Conservation (phyloP, 345 rosid species). For the Salix suchowensis region DNA sequence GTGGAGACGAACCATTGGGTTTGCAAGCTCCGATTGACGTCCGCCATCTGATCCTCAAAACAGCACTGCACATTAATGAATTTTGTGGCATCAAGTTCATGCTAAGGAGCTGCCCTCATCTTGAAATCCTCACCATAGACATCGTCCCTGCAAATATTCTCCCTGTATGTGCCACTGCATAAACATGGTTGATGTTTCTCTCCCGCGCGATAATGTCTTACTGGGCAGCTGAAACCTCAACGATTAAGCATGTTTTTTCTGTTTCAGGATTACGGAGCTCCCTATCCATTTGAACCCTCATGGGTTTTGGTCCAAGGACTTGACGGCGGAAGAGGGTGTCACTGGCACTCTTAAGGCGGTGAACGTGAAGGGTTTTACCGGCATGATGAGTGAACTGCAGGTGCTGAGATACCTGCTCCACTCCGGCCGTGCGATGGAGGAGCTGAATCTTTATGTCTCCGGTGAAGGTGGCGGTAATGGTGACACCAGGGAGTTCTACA, state of each 20-base stretch:
- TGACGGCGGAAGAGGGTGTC: not conserved
- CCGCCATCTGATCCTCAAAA: constrained; percentile 32
- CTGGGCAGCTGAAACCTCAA: not conserved
- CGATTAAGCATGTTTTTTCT: not conserved
- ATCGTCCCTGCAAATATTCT: constrained; percentile 16
- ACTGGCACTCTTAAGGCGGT: not conserved
- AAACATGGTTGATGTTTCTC: not conserved
- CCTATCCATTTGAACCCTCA: not conserved
- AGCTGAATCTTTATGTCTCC: not conserved
- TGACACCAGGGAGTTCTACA: not conserved
- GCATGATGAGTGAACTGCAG: not conserved
- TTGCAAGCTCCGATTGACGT: constrained; percentile 14
- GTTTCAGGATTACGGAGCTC: not conserved
- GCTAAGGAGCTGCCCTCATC: constrained; percentile 24
- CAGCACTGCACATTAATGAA: constrained; percentile 26
- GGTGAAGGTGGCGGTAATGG: not conserved
- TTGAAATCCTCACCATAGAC: constrained; percentile 38
- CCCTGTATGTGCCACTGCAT: constrained; percentile 17
- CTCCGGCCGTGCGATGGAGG: not conserved
- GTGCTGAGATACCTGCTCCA: constrained; percentile 1
- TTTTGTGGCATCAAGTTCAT: constrained; percentile 38
- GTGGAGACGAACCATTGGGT: constrained; percentile 14
- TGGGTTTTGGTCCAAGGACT: not conserved
- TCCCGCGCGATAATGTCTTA: not conserved
- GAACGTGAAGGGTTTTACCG: constrained; percentile 4